Evolutionary conservation across 768 basidiomycete species (phyloP), one percentile per base, ranked within the genome.

Genomic region (Neoboletus brunneissimus): DNA sequence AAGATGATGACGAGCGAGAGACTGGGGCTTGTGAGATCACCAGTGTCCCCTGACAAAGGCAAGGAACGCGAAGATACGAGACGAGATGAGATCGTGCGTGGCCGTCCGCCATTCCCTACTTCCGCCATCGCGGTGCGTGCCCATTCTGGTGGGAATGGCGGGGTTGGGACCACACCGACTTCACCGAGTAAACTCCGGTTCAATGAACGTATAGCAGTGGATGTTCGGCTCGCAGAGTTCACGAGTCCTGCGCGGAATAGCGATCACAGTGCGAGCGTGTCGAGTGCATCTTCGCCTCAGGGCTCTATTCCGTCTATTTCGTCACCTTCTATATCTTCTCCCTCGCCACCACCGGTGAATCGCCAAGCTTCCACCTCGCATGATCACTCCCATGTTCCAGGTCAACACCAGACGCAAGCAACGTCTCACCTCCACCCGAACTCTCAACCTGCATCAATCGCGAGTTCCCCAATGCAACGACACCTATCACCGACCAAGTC

Each of bases 221-320:
- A 74, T 44, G 72, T 69, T 55, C 72, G 62, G 54, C 75, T 76
- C 46, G 76, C 66, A 31, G 77, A 77, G 27, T 62, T 71, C 12
- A 34, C 56, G 29, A 55, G 58, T 40, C 46, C 62, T 27, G 15
- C 54, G 22, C 82, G 79, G 44, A 83, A 77, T 63, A 76, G 74
- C 58, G 81, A 81, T 63, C 76, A 79, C 22, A 87, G 87, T 58
- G 87, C 87, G 56, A 91, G 89, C 63, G 76, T 89, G 10, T 90
- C 89, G 5, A 88, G 87, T 67, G 74, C 83, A 13, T 82, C 83
- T 58, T 91, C 91, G 20, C 86, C 86, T 2, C 87, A 81, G 46
- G 86, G 85, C 18, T 93, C 91, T 0, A 88, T 91, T 35, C 89
- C 88, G 1, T 88, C 89, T 16, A 91, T 93, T 25, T 85, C 90